Evolutionary conservation across 2,329 filamentous ascomycete species (phyloP), one percentile per base, ranked within the genome.

Genomic region (Magnaporthiopsis rhizophila): DNA sequence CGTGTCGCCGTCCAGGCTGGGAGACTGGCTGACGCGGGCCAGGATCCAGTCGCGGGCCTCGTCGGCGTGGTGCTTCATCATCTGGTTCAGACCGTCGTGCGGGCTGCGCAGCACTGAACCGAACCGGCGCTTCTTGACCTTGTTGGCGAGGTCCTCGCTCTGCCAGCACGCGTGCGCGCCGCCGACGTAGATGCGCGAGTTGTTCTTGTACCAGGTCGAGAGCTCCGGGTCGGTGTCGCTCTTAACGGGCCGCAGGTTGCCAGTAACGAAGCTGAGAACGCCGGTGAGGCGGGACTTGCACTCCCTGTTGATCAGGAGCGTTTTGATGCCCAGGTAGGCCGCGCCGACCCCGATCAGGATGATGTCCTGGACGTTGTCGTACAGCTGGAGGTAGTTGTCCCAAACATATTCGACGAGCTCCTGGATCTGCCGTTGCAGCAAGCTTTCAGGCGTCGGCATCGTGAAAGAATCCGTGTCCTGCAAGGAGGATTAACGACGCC

Each of bases 351-450:
- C 94, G 72, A 99, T 82, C 28, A 99, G 80, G 72, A 96, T 90
- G 21, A 98, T 85, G 63, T 94, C 86, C 7, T 88, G 86, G 0
- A 84, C 81, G 2, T 89, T 78, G 24, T 90, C 83, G 62, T 88
- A 87, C 38, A 90, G 81, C 79, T 97, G 91, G 26, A 99, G 86
- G 72, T 97, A 97, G 72, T 99, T 99, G 70, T 97, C 93, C 95
- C 95, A 99, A 18, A 99, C 80, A 72, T 97, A 98, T 66, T 84
- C 87, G 5, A 94, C 86, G 13, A 97, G 79, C 66, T 94, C 88
- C 67, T 89, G 86, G 0, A 85, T 87, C 74, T 85, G 84, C 64
- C 81, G 79, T 67, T 89, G 82, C 9, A 86, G 72, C 1, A 30
- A 75, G 76, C 62, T 74, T 76, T 83, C 83, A 36, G 76, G 76